Base-by-base conservation (phyloP, 2,329 filamentous ascomycete genomes). In the Xylaria sp. region DNA sequence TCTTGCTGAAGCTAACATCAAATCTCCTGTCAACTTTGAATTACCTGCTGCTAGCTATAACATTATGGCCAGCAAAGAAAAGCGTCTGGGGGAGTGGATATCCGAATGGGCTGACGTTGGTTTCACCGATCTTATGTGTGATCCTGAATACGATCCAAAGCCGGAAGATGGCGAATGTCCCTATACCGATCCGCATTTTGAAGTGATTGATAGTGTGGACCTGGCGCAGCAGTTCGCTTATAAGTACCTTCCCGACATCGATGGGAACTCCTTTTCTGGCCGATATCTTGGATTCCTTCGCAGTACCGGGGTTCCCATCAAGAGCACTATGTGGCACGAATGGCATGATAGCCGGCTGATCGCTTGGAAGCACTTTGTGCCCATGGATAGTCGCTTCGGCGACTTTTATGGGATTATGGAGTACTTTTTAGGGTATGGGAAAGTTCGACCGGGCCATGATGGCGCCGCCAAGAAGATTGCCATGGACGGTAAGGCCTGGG, bases 291-390 rank as follows among this genome's bases (percentile, higher is more conserved):
- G 86, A 0, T 93, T 94, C 76, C 80, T 95, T 27, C 83, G 86
- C 38, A 91, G 88, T 33, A 91, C 87, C 1, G 89, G 87, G 17
- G 77, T 94, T 9, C 90, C 90, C 0, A 87, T 96, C 79, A 96
- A 95, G 80, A 87, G 90, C 5, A 93, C 92, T 0, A 81, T 95
- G 25, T 96, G 90, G 79, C 85, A 87, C 22, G 92, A 96, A 77
- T 96, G 92, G 92, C 92, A 94, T 74, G 92, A 94, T 76, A 86
- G 85, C 50, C 84, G 92, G 2, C 82, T 95, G 1, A 82, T 93
- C 1, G 85, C 91, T 0, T 96, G 92, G 92, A 88, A 88, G 73
- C 92, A 96, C 78, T 95, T 92, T 73, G 89, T 94, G 1, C 92
- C 92, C 17, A 89, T 95, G 85, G 90, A 94, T 75, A 91, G 87